phyloP scores from a whole-genome alignment of 768 basidiomycete species.

The Tricholomella constricta region DNA sequence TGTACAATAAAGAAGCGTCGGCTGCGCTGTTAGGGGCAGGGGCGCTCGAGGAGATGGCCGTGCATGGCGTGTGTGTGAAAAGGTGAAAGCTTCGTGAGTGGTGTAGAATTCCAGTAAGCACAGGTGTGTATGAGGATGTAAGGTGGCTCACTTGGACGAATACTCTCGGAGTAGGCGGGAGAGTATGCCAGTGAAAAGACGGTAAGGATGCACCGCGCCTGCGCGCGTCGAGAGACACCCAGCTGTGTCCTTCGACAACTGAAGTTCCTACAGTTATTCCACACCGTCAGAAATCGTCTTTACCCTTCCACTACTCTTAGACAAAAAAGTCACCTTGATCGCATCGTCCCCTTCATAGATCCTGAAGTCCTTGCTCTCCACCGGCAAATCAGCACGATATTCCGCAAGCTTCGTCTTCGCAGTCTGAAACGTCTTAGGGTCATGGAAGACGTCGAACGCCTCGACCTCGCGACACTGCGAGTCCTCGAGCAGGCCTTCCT shows the following conservation, averaged over 20 bases:
- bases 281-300: neutral
- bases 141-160: slow-evolving; percentile 42
- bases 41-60: slow-evolving; percentile 38
- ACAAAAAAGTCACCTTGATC: slow-evolving; percentile 27
- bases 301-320: neutral
- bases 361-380: slow-evolving; percentile 39
- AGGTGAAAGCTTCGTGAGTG: slow-evolving; percentile 51
- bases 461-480: slow-evolving; percentile 63
- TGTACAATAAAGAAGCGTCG: slow-evolving; percentile 40
- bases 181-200: slow-evolving; percentile 63
- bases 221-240: slow-evolving; percentile 58
- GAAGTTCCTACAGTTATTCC: slow-evolving; percentile 49
- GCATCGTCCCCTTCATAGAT: slow-evolving; percentile 31
- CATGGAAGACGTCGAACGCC: slow-evolving; percentile 57
- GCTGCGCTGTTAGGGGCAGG: neutral
- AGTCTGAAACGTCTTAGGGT: slow-evolving; percentile 39
- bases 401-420: slow-evolving; percentile 44
- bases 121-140: neutral
- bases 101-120: neutral
- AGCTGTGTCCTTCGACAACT: slow-evolving; percentile 43
- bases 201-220: slow-evolving; percentile 71
- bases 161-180: slow-evolving; percentile 52
- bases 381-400: slow-evolving; percentile 54
- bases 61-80: slow-evolving; percentile 64
- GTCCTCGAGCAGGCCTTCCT: slow-evolving; percentile 51